Conservation (phyloP, 805 yeast genomes). For the Candida qinlingensis region DNA sequence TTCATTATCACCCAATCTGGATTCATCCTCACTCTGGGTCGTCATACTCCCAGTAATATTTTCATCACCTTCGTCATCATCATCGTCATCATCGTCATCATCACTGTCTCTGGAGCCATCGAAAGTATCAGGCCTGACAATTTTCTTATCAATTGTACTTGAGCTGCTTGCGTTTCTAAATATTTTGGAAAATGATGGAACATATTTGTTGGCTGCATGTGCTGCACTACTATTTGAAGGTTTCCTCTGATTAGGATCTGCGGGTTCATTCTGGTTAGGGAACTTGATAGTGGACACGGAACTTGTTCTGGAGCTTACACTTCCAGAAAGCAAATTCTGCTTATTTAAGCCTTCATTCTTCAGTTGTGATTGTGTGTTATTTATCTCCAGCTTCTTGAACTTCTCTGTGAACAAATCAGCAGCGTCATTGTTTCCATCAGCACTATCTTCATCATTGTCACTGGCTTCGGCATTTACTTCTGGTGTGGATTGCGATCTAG, state of each 20-base stretch:
- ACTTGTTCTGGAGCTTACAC: slow-evolving; percentile 4
- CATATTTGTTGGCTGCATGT: slow-evolving; percentile 11
- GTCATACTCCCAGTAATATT: slow-evolving; percentile 4
- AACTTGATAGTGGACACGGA: slow-evolving; percentile 5
- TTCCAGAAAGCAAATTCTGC: neutral
- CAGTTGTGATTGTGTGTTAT: neutral
- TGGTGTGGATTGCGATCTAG: neutral
- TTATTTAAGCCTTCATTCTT: neutral
- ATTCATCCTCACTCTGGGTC: neutral
- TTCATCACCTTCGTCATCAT: slow-evolving; percentile 11
- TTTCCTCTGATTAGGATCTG: neutral
- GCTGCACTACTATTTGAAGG: neutral
- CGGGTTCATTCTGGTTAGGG: neutral
- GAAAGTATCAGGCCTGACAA: neutral
- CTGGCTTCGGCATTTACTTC: neutral
- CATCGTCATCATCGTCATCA: slow-evolving; percentile 6
- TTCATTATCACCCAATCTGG: neutral
- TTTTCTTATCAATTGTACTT: slow-evolving; percentile 9
- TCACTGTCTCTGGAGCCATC: neutral
- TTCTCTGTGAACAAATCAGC: neutral
- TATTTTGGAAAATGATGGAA: slow-evolving; percentile 19
- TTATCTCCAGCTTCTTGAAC: neutral
- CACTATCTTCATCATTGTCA: neutral
- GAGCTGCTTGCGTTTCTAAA: slow-evolving; percentile 20
- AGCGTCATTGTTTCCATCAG: neutral